Evolutionary conservation across 371 early-diverging fungal genomes (phyloP), one percentile per base, ranked within the genome.

Genomic region (Vittaforma corneae): DNA sequence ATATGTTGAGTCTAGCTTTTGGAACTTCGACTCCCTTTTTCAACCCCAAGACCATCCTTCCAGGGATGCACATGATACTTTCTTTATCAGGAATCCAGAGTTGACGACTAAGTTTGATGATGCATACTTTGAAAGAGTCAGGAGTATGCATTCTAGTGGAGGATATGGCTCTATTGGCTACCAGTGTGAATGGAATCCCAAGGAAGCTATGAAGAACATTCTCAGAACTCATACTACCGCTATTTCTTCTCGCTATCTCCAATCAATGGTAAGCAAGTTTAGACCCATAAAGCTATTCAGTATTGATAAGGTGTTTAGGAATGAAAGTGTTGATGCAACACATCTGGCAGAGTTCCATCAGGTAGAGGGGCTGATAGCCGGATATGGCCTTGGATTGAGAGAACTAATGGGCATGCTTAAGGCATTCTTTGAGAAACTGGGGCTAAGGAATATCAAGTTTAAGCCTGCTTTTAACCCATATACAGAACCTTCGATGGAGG

Each of bases 381-480:
- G 94, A 73, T 85, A 86, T 68, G 87, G 88, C 75, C 75, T 97
- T 75, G 90, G 91, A 14, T 80, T 98, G 52, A 92, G 93, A 46
- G 90, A 94, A 75, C 78, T 98, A 70, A 97, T 97, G 81, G 93
- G 93, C 57, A 86, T 91, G 75, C 82, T 98, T 84, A 84, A 93
- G 79, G 82, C 84, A 61, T 98, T 97, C 82, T 98, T 93, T 83
- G 82, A 86, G 68, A 95, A 91, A 83, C 88, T 97, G 84, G 95
- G 92, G 73, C 84, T 92, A 66, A 82, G 84, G 44, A 88, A 90
- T 72, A 85, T 98, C 57, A 87, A 91, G 69, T 98, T 95, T 87
- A 98, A 98, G 85, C 99, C 99, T 40, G 92, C 99, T 11, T 98
- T 90, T 82, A 98, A 98, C 81, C 99, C 99, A 57, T 98, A 98